A percentile compares a stretch with the other conserved stretches of the same genome.
phyloP scores from a whole-genome alignment of 495 filamentous ascomycete species.

The Amphirosellinia nigrospora region DNA sequence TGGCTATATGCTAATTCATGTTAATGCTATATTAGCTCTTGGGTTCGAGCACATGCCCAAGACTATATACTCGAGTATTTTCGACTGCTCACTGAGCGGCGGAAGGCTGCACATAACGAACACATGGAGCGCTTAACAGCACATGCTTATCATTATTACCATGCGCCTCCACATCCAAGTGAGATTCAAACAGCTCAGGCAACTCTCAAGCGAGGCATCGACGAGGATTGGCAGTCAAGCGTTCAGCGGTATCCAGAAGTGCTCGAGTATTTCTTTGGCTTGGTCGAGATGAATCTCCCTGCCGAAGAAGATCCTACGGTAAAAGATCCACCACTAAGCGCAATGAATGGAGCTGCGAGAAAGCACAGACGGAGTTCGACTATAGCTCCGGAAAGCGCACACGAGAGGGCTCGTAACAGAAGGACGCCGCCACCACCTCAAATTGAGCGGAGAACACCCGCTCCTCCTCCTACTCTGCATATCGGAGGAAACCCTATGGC shows the following conservation, averaged over 20 bases:
- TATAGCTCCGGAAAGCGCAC: conserved; percentile 37
- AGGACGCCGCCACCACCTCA: conserved; percentile 40
- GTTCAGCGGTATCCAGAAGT: conserved; percentile 76
- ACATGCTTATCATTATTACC: conserved; percentile 63
- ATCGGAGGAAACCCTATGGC: conserved; percentile 39
- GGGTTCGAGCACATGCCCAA: conserved; percentile 73
- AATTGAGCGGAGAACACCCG: conserved; percentile 39
- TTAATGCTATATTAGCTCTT: conserved; percentile 54
- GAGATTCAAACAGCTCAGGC: conserved; percentile 64
- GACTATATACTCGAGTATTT: conserved; percentile 74
- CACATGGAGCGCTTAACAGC: conserved; percentile 64
- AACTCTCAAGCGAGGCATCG: conserved; percentile 69
- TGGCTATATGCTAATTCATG: conserved; percentile 2
- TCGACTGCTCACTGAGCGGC: conserved; percentile 62
- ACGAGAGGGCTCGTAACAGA: conserved; percentile 34
- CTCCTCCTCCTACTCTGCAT: conserved; percentile 28
- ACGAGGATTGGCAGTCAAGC: conserved; percentile 73
- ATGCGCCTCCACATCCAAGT: conserved; percentile 58
- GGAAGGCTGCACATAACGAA: conserved; percentile 61
- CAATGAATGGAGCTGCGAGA: conserved; percentile 53
- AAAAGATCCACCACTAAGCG: conserved; percentile 61
- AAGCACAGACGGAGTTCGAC: conserved; percentile 41
- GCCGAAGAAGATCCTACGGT: conserved; percentile 58
- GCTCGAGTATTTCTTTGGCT: conserved; percentile 72
- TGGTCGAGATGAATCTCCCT: conserved; percentile 66